A percentile compares a stretch with the other conserved stretches of the same genome.
Evolutionary conservation across 306 rosid species (phyloP).

Genomic region (Senna siamea): DNA sequence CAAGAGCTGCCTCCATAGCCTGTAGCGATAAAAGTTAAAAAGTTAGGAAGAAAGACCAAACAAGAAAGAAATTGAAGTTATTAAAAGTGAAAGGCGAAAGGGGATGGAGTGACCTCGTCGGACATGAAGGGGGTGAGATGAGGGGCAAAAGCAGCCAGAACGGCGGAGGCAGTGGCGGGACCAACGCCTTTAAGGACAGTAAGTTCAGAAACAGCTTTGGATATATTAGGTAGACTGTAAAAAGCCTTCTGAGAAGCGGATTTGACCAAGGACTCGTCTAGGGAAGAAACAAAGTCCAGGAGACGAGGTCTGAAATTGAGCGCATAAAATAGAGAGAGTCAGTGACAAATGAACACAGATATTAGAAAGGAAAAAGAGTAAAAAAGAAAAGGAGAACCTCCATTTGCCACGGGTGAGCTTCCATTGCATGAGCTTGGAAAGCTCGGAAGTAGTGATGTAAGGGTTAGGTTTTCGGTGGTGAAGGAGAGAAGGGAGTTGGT

Average conservation of each 20-base stretch:
- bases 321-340: background rate
- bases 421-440: conserved; percentile 86
- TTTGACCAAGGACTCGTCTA: conserved; percentile 66
- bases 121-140: conserved; percentile 86
- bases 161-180: conserved; percentile 89
- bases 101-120: conserved; percentile 60
- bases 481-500: conserved; percentile 66
- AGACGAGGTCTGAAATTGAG: conserved; percentile 73
- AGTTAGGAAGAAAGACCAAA: background rate
- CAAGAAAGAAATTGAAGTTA: background rate
- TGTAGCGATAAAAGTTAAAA: conserved; percentile 31
- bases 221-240: conserved; percentile 67
- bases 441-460: conserved; percentile 67
- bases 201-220: conserved; percentile 74
- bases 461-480: conserved; percentile 87
- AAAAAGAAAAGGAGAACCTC: conserved; percentile 52
- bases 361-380: background rate
- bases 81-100: background rate
- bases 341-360: too few species aligned
- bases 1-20: conserved; percentile 88
- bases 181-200: conserved; percentile 82
- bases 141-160: conserved; percentile 78
- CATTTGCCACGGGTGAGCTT: conserved; percentile 93
- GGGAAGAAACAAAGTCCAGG: conserved; percentile 74
- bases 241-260: conserved; percentile 70